Base-by-base conservation (phyloP, 768 basidiomycete genomes). In the Kwoniella sp. region DNA sequence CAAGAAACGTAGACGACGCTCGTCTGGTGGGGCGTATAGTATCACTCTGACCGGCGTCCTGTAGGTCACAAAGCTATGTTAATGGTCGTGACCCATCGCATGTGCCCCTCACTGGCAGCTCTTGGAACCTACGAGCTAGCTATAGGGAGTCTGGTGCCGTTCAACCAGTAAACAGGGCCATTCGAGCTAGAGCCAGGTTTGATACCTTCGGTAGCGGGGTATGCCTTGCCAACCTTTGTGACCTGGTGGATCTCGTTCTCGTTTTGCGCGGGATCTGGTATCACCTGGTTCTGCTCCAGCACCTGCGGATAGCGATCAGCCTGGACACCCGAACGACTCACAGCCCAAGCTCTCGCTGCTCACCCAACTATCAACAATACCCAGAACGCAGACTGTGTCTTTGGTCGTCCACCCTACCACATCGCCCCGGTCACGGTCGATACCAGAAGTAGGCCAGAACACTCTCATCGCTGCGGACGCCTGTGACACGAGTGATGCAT, bases 1-100 rank as follows among this genome's bases (percentile, higher is more conserved):
- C 73, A 88, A 84, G 57, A 84, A 87, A n/a, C 85, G 80, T 53
- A 87, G 74, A 3, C 82, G 80, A 5, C 74, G 70, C 15, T 76
- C 71, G n/a, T 77, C 67, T 32, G 85, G 84, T 11, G 81, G 79
- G 38, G 73, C 68, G 64, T 84, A 87, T 44, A 78, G 75, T 32
- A 84, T 76, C 31, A 81, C 19, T 22, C 61, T 45, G 17, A 47
- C 26, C 19, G 41, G 12, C 19, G 44, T 31, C 4, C 56, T 60
- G 22, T 36, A 29, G 7, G 3, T 20, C 1, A 41, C 25, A 29
- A 10, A 5, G 12, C 14, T 34, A 36, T 37, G 25, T 48, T n/a
- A 45, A 27, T 15, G 2, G 19, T 6, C 10, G 11, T 27, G 15
- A n/a, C n/a, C n/a, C n/a, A n/a, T n/a, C n/a, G n/a, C n/a, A n/a